Percentiles rank a stretch among this genome's conserved stretches.
These are phyloP conservation scores for Kwoniella bestiolae DNA, from an alignment of 768 basidiomycete species.

Conservation along the genomic window DNA sequence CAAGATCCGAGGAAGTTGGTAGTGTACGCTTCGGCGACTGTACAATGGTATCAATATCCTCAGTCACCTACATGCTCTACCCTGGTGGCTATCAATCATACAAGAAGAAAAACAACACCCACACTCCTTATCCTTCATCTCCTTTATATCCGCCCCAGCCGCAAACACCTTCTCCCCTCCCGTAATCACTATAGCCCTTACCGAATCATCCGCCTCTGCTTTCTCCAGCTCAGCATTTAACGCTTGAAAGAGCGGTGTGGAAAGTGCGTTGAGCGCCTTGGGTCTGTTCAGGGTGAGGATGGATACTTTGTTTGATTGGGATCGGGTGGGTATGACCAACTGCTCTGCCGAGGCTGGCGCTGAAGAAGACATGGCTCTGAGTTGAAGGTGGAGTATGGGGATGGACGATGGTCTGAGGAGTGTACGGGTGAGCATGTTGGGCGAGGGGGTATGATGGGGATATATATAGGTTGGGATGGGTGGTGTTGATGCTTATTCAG, in stretches of 20 bases:
- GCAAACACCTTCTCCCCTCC: constrained; percentile 93
- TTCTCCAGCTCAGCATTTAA: constrained; percentile 75
- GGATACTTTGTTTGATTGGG: constrained; percentile 41
- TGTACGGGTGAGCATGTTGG: constrained; percentile 31
- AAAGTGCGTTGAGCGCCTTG: constrained; percentile 72
- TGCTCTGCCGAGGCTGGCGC: constrained; percentile 30
- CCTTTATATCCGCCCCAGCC: constrained; percentile 97
- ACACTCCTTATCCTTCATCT: constrained; percentile 98
- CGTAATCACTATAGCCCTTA: constrained; percentile 88
- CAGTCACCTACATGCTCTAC: background rate
- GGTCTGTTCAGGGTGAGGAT: constrained; percentile 52
- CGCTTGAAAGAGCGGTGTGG: constrained; percentile 75
- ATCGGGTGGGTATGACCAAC: constrained; percentile 47
- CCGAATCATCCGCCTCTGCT: constrained; percentile 70
- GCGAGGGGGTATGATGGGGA: background rate
- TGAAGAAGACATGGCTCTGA: constrained; percentile 49
- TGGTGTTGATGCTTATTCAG: no score
- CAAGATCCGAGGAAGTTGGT: constrained; percentile 81
- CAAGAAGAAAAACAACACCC: constrained; percentile 42
- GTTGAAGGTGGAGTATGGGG: constrained; percentile 4
- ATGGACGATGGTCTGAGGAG: constrained; percentile 1
- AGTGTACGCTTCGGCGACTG: constrained; percentile 85
- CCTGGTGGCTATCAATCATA: background rate
- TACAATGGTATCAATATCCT: background rate
- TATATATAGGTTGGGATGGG: no score